Evolutionary conservation across 2,329 filamentous ascomycete genomes (phyloP).

Genomic region (Xylariaceae sp.): DNA sequence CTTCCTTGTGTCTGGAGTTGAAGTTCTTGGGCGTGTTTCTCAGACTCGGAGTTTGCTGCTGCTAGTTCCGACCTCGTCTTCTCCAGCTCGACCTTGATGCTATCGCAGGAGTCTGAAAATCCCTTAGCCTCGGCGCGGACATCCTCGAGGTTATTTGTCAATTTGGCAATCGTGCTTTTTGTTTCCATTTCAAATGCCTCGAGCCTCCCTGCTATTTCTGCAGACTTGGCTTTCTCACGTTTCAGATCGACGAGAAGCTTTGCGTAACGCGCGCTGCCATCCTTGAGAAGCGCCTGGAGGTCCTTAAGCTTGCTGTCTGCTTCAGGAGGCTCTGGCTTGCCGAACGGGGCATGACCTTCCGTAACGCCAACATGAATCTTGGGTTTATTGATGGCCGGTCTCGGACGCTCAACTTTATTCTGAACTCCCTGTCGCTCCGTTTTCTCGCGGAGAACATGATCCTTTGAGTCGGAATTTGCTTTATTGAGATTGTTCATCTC

Average conservation of each 20-base stretch:
- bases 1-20: no score
- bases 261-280: not conserved
- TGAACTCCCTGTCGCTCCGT: not conserved
- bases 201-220: not conserved
- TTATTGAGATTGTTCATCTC: not conserved
- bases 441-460: not conserved
- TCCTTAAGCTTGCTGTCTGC: not conserved
- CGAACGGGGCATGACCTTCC: not conserved
- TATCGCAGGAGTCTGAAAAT: no score
- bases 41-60: no score
- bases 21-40: no score
- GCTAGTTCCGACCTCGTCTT: no score
- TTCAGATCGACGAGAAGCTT: not conserved
- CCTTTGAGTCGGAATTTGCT: not conserved
- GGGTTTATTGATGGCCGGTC: not conserved
- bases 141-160: no score
- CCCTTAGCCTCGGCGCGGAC: no score
- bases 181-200: no score
- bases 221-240: not conserved
- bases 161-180: no score
- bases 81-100: no score
- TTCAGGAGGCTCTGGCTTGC: not conserved
- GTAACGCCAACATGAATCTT: not conserved
- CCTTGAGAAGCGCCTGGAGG: not conserved
- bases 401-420: not conserved